Evolutionary conservation across 371 early-diverging fungal species (phyloP), one percentile per base, ranked within the genome.

Genomic region (Capillidium heterosporum): DNA sequence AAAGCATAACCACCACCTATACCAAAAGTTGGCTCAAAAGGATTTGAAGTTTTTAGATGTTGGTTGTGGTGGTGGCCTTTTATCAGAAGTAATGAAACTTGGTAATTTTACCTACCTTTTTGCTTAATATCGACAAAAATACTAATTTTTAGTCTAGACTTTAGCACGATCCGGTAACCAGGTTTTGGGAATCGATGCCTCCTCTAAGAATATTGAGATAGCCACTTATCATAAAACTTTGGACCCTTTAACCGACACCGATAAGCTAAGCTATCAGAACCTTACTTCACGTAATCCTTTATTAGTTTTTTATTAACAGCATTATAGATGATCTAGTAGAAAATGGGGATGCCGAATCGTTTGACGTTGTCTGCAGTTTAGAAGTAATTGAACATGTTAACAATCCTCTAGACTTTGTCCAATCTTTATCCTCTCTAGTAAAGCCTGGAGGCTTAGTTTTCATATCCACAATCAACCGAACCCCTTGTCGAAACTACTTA

Each of bases 311-410:
- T 15, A 24, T n/a, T 21, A 58, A 49, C n/a, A 27, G 21, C 42
- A 21, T 19, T 57, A 50, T 15, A 57, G 41, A 55, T 21, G 40
- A 35, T 7, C 40, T 24, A 21, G 57, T 35, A 43, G 57, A 40
- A 39, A 47, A 47, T 15, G 35, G 40, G 40, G 47, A 29, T 29
- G 35, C 32, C n/a, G 68, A 65, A 55, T 60, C 61, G 7, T 95
- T 85, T 64, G 94, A 92, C 61, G 74, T 77, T 1, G 91, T 95
- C 10, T 75, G 81, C 32, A 84, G 88, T 0, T 69, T 92, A 70
- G 96, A 95, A 64, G 83, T 95, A 28, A 80, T 95, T 56, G 96
- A 95, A 69, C 95, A 95, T 59, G 95, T 95, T 17, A 71, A 71
- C 11, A 75, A 89, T 52, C 85, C 89, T 0, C 59, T 66, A 2